These are phyloP conservation scores for Phytophthora nicotianae DNA, from an alignment of 352 stramenopile species.

Conservation along the genomic window DNA sequence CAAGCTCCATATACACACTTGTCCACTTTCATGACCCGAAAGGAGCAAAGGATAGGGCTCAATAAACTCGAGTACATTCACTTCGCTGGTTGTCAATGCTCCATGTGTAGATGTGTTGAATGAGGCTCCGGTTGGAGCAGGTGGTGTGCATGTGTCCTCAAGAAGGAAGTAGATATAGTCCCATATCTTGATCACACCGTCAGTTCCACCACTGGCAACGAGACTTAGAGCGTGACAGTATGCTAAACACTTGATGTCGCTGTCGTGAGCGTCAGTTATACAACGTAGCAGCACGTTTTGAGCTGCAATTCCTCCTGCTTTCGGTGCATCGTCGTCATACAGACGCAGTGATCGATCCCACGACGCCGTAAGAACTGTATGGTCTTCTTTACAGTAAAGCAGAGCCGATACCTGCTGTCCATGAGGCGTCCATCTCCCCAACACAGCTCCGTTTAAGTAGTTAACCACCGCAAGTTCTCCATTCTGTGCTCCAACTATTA, in stretches of 20 bases:
- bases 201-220: slow-evolving; percentile 60
- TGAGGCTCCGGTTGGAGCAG: slow-evolving; percentile 7
- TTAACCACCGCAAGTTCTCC: slow-evolving; percentile 75
- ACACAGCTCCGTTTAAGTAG: slow-evolving; percentile 73
- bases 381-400: slow-evolving; percentile 80
- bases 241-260: slow-evolving; percentile 78
- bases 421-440: slow-evolving; percentile 71
- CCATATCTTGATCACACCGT: slow-evolving; percentile 83
- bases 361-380: slow-evolving; percentile 71
- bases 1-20: slow-evolving; percentile 65
- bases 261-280: slow-evolving; percentile 71
- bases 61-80: slow-evolving; percentile 72
- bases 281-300: slow-evolving; percentile 68
- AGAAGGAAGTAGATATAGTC: slow-evolving; percentile 87
- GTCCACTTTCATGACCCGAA: slow-evolving; percentile 72
- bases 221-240: slow-evolving; percentile 79
- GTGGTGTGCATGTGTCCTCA: slow-evolving; percentile 54
- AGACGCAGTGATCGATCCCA: slow-evolving; percentile 78
- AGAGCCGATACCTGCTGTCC: slow-evolving; percentile 64
- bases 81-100: slow-evolving; percentile 38
- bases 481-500: slow-evolving; percentile 69
- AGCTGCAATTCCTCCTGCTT: slow-evolving; percentile 26
- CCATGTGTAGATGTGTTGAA: slow-evolving; percentile 16
- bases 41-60: slow-evolving; percentile 78
- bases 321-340: slow-evolving; percentile 66